Evolutionary conservation across 805 yeast genomes (phyloP), one percentile per base, ranked within the genome.

Genomic region (Metschnikowia gelsemii): DNA sequence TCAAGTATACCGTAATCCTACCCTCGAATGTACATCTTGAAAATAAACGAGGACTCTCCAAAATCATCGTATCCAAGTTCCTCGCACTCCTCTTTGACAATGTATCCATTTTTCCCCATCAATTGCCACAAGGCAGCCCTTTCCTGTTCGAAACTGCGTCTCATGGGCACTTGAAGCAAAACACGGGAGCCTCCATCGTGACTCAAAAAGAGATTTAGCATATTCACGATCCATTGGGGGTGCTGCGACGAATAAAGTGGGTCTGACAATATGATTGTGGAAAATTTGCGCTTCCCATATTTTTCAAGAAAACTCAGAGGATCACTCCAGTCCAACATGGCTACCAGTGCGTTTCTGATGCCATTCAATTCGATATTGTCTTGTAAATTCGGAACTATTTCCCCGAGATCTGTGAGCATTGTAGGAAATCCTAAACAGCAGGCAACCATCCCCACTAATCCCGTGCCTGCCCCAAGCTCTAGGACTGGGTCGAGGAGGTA

Each of bases 391-490:
- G 78, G 77, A 0, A 84, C 72, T 31, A 91, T 90, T 36, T 82
- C 93, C 0, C 80, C 80, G 35, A 93, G 65, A 59, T 91, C 99
- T 0, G 98, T 90, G 18, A 88, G 59, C 9, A 63, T 54, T 1
- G 82, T 65, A 0, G 62, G 51, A 46, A 58, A 62, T 0, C 88
- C 88, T 5, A 82, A 53, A 7, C 70, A 43, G 0, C 76, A 77
- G 42, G 86, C 72, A 0, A 82, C 72, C 25, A 93, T 84, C 0
- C 98, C 97, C 3, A 82, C 84, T 12, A 91, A 68, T 0, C 99
- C 99, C 0, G 99, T 93, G 0, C 99, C 99, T 0, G 98, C 73
- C 0, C 99, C 99, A n/a, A 93, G 65, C 55, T 91, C 99, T 21
- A 86, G 58, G 0, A 82, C 58, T 0, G 64, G 59, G 16, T 55